phyloP scores from a whole-genome alignment of 2,329 filamentous ascomycete genomes.

The Emydomyces testavorans region DNA sequence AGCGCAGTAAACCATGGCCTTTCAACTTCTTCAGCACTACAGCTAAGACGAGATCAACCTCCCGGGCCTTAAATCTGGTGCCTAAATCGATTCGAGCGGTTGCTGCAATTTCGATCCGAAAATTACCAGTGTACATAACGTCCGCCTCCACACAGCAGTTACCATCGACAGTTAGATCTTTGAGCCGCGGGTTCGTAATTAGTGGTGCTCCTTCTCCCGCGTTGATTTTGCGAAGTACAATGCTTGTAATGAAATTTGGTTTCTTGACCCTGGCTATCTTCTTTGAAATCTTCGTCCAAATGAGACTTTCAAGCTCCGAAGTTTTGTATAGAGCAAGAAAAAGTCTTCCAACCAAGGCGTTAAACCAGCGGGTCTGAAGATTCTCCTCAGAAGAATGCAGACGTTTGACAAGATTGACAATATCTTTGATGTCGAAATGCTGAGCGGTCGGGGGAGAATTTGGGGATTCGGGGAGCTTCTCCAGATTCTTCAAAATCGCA shows the following conservation, averaged over 20 bases:
- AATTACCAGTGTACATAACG: slow-evolving; percentile 77
- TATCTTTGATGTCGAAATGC: slow-evolving; percentile 70
- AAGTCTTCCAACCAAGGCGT: slow-evolving; percentile 75
- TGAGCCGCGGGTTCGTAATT: slow-evolving; percentile 77
- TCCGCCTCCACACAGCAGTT: slow-evolving; percentile 81
- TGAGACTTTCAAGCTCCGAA: slow-evolving; percentile 62
- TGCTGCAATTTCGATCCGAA: slow-evolving; percentile 81
- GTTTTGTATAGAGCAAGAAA: slow-evolving; percentile 86
- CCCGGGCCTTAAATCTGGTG: slow-evolving; percentile 72
- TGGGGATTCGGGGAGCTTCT: slow-evolving; percentile 49
- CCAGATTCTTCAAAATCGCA: slow-evolving; percentile 73
- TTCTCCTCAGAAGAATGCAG: slow-evolving; percentile 88
- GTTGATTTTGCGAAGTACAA: slow-evolving; percentile 71
- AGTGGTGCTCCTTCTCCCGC: slow-evolving; percentile 79
- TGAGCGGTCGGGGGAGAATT: slow-evolving; percentile 56
- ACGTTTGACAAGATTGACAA: slow-evolving; percentile 79
- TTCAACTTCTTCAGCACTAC: slow-evolving; percentile 75
- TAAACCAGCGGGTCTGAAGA: slow-evolving; percentile 82
- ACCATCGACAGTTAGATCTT: slow-evolving; percentile 80
- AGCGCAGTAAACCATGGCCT: slow-evolving; percentile 70
- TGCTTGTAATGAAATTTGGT: slow-evolving; percentile 75
- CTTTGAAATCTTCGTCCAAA: slow-evolving; percentile 80
- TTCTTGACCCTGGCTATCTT: slow-evolving; percentile 92
- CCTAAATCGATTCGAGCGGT: slow-evolving; percentile 86
- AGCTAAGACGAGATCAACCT: slow-evolving; percentile 80